Percentiles rank a stretch among this genome's conserved stretches.
Conservation (phyloP, 2,329 filamentous ascomycete genomes). For the Exophiala sp. region DNA sequence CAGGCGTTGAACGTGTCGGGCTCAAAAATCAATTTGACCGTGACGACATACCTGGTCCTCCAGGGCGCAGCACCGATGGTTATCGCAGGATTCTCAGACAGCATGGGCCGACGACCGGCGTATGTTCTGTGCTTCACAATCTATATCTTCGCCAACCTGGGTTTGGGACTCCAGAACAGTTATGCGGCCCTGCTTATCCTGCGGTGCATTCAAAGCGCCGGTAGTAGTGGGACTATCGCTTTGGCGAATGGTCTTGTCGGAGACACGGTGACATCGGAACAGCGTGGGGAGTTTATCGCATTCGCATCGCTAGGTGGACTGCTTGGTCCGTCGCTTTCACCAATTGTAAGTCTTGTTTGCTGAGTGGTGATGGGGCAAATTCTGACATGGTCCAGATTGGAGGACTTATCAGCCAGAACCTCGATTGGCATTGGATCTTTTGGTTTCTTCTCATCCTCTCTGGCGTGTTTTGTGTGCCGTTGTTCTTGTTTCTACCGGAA, state of each 20-base stretch:
- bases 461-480: slow-evolving; percentile 29
- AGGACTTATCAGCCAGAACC: slow-evolving; percentile 44
- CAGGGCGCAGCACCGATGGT: slow-evolving; percentile 54
- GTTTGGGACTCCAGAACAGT: slow-evolving; percentile 38
- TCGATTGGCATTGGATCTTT: slow-evolving; percentile 53
- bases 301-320: slow-evolving; percentile 30
- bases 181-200: slow-evolving; percentile 38
- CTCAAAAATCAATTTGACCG: slow-evolving; percentile 28
- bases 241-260: slow-evolving; percentile 40
- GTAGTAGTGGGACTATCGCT: slow-evolving; percentile 41
- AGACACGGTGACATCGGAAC: slow-evolving; percentile 40
- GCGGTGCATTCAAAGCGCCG: slow-evolving; percentile 44
- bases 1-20: slow-evolving; percentile 31
- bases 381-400: slow-evolving; percentile 36
- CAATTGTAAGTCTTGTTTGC: slow-evolving; percentile 31
- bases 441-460: slow-evolving; percentile 53
- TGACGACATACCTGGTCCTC: slow-evolving; percentile 42
- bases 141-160: slow-evolving; percentile 43
- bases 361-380: too few species aligned
- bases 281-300: slow-evolving; percentile 44
- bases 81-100: slow-evolving; percentile 50
- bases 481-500: slow-evolving; percentile 36
- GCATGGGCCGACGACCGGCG: slow-evolving; percentile 47
- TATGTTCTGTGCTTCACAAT: slow-evolving; percentile 46
- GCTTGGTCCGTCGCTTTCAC: slow-evolving; percentile 48